phyloP scores from a whole-genome alignment of 2,329 filamentous ascomycete species.

The Penicillium sp. region DNA sequence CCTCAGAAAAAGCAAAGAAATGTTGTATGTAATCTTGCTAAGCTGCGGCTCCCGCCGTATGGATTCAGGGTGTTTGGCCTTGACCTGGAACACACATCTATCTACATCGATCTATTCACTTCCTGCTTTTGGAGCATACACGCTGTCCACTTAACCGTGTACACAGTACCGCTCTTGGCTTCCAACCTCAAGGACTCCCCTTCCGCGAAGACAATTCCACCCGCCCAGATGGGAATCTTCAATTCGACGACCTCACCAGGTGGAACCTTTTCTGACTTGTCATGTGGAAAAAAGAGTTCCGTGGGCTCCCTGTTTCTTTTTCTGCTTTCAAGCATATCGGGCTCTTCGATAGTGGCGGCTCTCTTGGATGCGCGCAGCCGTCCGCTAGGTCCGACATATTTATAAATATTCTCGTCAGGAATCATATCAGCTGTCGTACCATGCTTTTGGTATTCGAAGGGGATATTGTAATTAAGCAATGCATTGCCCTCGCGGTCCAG shows the following conservation, averaged over 20 bases:
- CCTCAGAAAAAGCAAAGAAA: no score
- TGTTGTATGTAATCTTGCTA: no score
- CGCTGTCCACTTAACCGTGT: no score
- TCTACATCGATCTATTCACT: no score
- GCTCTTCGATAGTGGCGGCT: slow-evolving; percentile 27
- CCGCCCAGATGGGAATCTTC: slow-evolving; percentile 49
- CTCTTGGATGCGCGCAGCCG: slow-evolving; percentile 45
- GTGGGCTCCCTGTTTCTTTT: slow-evolving; percentile 18
- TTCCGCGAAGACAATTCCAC: slow-evolving; percentile 46
- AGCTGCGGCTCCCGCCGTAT: no score
- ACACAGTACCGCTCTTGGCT: no score
- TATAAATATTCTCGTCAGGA: slow-evolving; percentile 12
- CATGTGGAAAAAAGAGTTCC: slow-evolving; percentile 40
- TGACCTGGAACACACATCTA: no score
- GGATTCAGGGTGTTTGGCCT: no score
- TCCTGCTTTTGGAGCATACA: no score
- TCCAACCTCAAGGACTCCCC: slow-evolving; percentile 33
- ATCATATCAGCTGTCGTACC: slow-evolving; percentile 24
- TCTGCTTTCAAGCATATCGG: not conserved
- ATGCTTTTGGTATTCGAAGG: slow-evolving; percentile 28
- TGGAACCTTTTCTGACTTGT: slow-evolving; percentile 41
- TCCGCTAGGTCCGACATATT: slow-evolving; percentile 16
- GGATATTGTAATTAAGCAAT: slow-evolving; percentile 46
- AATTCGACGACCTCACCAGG: slow-evolving; percentile 45
- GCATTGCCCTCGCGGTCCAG: slow-evolving; percentile 43